These are phyloP conservation scores for Euptelea pleiosperma DNA, from an alignment of 164 flowering plant genomes.

Conservation along the genomic window DNA sequence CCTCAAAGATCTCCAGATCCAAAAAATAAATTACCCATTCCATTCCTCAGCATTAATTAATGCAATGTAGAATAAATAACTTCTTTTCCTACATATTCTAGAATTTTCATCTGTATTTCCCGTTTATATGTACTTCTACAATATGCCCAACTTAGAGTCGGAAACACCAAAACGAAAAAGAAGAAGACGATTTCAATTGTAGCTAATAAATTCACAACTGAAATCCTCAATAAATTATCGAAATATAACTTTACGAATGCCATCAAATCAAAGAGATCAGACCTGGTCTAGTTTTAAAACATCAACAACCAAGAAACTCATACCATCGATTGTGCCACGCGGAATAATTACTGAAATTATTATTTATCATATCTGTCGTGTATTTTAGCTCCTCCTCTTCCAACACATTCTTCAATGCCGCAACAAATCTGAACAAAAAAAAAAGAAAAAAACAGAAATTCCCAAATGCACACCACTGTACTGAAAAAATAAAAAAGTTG, in stretches of 20 bases:
- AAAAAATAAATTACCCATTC: too few relatives aligned
- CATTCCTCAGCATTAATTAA: too few relatives aligned
- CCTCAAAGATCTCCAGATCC: too few relatives aligned
- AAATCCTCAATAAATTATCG: background rate
- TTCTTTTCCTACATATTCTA: too few relatives aligned
- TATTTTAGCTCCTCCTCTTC: conserved; percentile 68
- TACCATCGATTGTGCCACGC: conserved; percentile 99
- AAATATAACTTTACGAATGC: too few relatives aligned
- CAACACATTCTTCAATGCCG: conserved; percentile 60
- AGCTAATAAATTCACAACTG: background rate
- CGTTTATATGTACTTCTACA: too few relatives aligned
- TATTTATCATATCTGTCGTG: conserved; percentile 62
- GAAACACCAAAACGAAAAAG: too few relatives aligned
- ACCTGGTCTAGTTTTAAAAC: background rate
- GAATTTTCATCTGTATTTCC: too few relatives aligned
- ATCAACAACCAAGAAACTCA: background rate
- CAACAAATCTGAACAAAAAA: conserved; percentile 55
- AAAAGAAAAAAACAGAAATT: conserved; percentile 1
- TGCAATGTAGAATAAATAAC: too few relatives aligned
- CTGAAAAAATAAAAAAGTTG: too few relatives aligned
- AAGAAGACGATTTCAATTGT: background rate
- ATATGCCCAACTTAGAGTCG: too few relatives aligned
- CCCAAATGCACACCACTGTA: background rate
- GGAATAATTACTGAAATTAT: conserved; percentile 87
- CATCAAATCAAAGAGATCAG: background rate